Conservation (phyloP, 805 yeast genomes). For the Metschnikowia noctiluminum region DNA sequence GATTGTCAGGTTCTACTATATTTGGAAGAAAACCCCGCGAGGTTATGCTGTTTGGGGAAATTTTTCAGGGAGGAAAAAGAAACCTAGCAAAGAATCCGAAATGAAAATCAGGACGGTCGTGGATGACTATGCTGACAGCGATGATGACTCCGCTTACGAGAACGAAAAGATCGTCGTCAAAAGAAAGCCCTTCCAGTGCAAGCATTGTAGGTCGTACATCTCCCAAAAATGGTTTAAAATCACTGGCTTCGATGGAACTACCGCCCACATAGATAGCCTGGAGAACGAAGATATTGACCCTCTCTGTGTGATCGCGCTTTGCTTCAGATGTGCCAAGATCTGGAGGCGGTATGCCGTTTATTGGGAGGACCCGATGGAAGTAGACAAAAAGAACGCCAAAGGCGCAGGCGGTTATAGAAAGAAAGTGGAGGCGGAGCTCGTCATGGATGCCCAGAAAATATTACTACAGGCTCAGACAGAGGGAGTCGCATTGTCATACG, state of each 20-base stretch:
- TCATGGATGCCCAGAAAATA: conserved; percentile 58
- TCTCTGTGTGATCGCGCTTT: conserved; percentile 55
- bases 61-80: conserved; percentile 69
- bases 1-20: conserved; percentile 82
- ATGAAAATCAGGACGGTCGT: conserved; percentile 15
- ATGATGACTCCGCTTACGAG: conserved; percentile 73
- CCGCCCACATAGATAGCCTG: conserved; percentile 29
- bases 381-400: conserved; percentile 45
- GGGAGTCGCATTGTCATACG: conserved; percentile 25
- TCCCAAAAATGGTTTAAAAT: conserved; percentile 68
- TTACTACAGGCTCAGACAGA: conserved; percentile 44
- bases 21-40: conserved; percentile 83
- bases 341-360: conserved; percentile 88
- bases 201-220: conserved; percentile 59
- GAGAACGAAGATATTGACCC: conserved; percentile 14
- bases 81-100: conserved; percentile 25
- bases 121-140: conserved; percentile 58
- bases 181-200: conserved; percentile 54
- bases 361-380: conserved; percentile 80
- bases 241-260: conserved; percentile 52
- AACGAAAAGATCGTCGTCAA: conserved; percentile 42
- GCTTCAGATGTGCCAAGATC: conserved; percentile 81
- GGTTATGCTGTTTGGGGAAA: conserved; percentile 84
- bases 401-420: conserved; percentile 56
- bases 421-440: conserved; percentile 62